Evolutionary conservation across 2,329 filamentous ascomycete species (phyloP), one percentile per base, ranked within the genome.

Genomic region (Ilyonectria mors-panacis): DNA sequence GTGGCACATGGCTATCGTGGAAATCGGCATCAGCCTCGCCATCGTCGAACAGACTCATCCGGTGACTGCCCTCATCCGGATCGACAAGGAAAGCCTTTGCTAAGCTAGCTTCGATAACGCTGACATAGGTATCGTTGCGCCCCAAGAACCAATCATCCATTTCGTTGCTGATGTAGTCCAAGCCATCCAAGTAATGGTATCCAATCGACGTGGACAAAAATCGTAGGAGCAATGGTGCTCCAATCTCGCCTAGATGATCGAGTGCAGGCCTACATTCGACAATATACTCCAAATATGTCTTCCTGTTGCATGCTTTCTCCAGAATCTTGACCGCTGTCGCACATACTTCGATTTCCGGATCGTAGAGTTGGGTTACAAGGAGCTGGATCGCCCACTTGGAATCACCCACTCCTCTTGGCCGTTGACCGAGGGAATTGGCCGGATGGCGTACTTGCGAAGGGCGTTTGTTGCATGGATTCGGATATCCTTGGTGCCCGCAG

Each of bases 91-190:
- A 95, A 1, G 95, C 92, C 67, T 94, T 91, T 35, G 95, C 94
- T 58, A 99, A 86, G 61, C 95, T 97, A n/a, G 97, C 96, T 80
- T 99, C 96, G 45, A 99, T 95, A 45, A 98, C 88, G 42, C 91
- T 89, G 57, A 99, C 96, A 73, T 99, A 99, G n/a, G 91, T 92
- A 79, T 99, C 95, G 77, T 99, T 99, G 50, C 96, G 91, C 15
- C 96, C 96, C 33, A 99, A 86, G 78, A 98, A 99, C 96, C 96
- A 99, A 81, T 99, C 97, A 74, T 99, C 96, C 96, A 99, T 99
- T 80, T 99, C 97, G 78, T 97, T 96, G 68, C 95, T 98, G 80
- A 99, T 99, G 78, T 99, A 99, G 82, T 99, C 97, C 48, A 99
- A 85, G 0, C 95, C 96, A 77, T 98, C 94, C 6, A 99, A 87